Percentiles rank a stretch among this genome's conserved stretches.
Evolutionary conservation across 768 basidiomycete species (phyloP).

Genomic region (Asterophora parasitica): DNA sequence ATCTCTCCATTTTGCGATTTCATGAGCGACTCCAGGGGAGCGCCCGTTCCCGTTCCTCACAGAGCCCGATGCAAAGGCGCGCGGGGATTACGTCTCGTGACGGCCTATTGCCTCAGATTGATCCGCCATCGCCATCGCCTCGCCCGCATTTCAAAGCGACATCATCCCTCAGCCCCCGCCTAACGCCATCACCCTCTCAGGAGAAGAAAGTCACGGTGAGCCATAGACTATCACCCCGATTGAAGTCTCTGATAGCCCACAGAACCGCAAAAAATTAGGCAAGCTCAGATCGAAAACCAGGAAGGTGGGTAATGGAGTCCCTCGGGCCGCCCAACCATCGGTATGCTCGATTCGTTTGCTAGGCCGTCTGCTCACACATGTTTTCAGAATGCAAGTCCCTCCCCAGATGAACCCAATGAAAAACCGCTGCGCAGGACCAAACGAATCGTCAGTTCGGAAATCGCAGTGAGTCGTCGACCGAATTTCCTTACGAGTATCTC

Average conservation of each 20-base stretch:
- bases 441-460: background rate
- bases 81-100: background rate
- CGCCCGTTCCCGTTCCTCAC: background rate
- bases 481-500: background rate
- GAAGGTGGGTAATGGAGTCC: background rate
- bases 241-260: background rate
- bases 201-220: background rate
- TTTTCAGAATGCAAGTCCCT: background rate
- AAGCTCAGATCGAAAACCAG: background rate
- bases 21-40: background rate
- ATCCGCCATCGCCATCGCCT: slow-evolving; percentile 1
- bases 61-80: background rate
- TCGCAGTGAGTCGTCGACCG: background rate
- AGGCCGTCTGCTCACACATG: background rate
- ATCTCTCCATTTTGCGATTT: too few species aligned
- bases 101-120: background rate
- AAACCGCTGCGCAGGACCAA: background rate
- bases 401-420: too few species aligned
- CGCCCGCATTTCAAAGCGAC: background rate
- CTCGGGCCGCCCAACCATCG: too few species aligned
- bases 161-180: background rate
- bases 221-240: background rate
- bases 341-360: background rate
- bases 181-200: background rate
- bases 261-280: background rate